These are phyloP conservation scores for Candida nanaspora DNA, from an alignment of 805 yeast genomes.

Conservation along the genomic window DNA sequence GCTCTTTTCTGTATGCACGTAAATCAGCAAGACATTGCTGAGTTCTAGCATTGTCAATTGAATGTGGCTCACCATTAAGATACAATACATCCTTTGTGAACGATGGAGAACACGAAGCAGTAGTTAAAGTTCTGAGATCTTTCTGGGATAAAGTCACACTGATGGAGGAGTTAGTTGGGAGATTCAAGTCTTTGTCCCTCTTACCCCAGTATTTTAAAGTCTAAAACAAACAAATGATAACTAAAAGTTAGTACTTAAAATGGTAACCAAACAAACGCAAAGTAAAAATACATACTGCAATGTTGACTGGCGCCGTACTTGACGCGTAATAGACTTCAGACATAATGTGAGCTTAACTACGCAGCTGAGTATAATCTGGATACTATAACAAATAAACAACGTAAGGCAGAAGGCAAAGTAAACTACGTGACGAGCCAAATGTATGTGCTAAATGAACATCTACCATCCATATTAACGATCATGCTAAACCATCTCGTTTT, in stretches of 20 bases:
- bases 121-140: conserved; percentile 86
- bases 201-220: conserved; percentile 99
- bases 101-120: conserved; percentile 61
- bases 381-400: no score
- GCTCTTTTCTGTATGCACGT: conserved; percentile 52
- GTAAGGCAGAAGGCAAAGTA: no score
- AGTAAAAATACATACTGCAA: conserved; percentile 73
- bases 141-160: conserved; percentile 90
- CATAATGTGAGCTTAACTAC: conserved; percentile 7
- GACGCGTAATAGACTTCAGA: conserved; percentile 55
- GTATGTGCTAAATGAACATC: no score
- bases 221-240: conserved; percentile 20
- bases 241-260: neutral
- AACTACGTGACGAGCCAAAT: no score
- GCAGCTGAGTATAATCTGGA: no score
- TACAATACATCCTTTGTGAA: conserved; percentile 64
- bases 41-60: conserved; percentile 55
- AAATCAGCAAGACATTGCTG: conserved; percentile 73
- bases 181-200: conserved; percentile 77
- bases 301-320: conserved; percentile 94
- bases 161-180: conserved; percentile 95
- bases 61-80: conserved; percentile 81
- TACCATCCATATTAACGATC: no score
- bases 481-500: no score
- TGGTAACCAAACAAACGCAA: no score